phyloP scores from a whole-genome alignment of 108 stramenopile genomes.

The Heterococcus sp. region DNA sequence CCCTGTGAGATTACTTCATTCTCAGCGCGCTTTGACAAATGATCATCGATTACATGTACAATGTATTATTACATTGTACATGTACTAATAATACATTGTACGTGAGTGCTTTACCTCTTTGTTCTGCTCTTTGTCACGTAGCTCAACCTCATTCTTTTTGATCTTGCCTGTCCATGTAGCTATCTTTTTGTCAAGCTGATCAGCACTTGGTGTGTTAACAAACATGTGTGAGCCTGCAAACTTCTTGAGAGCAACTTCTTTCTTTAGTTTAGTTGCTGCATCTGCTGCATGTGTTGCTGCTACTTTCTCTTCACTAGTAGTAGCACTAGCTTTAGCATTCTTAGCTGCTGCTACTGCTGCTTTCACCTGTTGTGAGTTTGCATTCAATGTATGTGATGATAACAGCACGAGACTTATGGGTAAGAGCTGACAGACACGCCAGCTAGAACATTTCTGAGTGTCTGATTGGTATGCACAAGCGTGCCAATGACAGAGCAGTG shows the following conservation, averaged over 20 bases:
- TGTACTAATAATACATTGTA: neutral
- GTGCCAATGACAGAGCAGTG: too few species aligned
- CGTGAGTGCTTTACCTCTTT: too few species aligned
- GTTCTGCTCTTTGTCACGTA: slow-evolving; percentile 97
- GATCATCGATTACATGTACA: too few species aligned
- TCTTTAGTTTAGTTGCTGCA: slow-evolving; percentile 51
- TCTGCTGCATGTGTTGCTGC: slow-evolving; percentile 70
- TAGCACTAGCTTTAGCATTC: slow-evolving; percentile 83
- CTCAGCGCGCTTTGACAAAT: too few species aligned
- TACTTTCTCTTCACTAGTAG: slow-evolving; percentile 81
- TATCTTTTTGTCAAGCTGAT: slow-evolving; percentile 76
- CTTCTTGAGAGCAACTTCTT: slow-evolving; percentile 57
- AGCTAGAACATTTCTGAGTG: too few species aligned
- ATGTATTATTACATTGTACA: neutral
- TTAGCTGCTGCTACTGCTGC: slow-evolving; percentile 75
- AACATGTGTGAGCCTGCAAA: slow-evolving; percentile 83
- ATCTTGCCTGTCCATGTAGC: slow-evolving; percentile 81
- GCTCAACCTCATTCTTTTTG: slow-evolving; percentile 77
- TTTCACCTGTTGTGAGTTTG: slow-evolving; percentile 58
- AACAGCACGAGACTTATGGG: too few species aligned
- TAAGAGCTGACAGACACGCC: too few species aligned
- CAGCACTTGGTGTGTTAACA: slow-evolving; percentile 73
- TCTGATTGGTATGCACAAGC: too few species aligned
- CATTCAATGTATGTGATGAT: too few species aligned
- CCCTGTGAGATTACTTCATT: too few species aligned